These are phyloP conservation scores for Fraxinus floribunda DNA, from an alignment of 305 asterid genomes.

Conservation along the genomic window DNA sequence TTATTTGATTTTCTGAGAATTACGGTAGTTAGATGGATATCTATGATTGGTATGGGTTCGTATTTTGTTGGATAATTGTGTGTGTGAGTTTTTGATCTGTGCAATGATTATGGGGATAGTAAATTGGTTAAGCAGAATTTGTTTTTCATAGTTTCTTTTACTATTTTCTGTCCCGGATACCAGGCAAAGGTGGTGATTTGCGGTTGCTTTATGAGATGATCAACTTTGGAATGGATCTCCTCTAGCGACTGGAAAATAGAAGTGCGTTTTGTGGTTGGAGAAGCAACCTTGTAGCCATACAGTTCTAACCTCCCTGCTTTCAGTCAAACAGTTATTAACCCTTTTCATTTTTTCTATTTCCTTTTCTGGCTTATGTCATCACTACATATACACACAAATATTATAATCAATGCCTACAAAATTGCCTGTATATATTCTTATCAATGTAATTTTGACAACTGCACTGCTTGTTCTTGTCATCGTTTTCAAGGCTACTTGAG, in stretches of 20 bases:
- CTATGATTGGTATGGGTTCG: not conserved
- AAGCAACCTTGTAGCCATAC: not conserved
- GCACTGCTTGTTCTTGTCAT: not conserved
- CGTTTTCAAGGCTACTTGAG: not conserved
- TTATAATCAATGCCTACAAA: not conserved
- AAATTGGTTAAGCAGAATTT: not conserved
- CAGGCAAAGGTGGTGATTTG: not conserved
- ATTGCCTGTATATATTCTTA: not conserved
- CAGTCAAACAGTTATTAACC: not conserved
- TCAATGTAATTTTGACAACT: not conserved
- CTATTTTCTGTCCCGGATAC: not conserved
- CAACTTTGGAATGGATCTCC: not conserved
- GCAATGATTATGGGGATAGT: not conserved
- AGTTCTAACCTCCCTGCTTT: not conserved
- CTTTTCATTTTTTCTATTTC: not conserved
- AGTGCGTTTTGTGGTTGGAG: not conserved
- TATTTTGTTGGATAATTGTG: not conserved
- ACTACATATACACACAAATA: not conserved
- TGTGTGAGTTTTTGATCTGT: not conserved
- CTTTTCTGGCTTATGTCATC: not conserved
- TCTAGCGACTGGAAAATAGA: not conserved
- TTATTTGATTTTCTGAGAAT: not conserved
- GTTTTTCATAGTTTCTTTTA: not conserved
- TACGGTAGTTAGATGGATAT: not conserved
- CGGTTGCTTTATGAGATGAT: not conserved